A percentile compares a stretch with the other conserved stretches of the same genome.
Evolutionary conservation across 495 filamentous ascomycete genomes (phyloP).

Genomic region (Hamigera avellanea): DNA sequence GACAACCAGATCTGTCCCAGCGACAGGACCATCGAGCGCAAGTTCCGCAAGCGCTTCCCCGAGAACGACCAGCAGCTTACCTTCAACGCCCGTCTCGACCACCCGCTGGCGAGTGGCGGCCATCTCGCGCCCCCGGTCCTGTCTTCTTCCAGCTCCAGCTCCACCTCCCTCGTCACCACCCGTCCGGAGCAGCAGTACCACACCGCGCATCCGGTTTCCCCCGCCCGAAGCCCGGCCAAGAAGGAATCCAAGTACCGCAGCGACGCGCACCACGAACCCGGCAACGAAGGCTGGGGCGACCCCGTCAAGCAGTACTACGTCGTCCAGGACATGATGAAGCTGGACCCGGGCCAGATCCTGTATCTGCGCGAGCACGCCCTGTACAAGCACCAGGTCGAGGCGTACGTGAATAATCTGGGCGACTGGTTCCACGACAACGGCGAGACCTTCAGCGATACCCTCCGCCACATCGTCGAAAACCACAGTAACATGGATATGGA

Average conservation of each 20-base stretch:
- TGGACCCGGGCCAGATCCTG: constrained; percentile 46
- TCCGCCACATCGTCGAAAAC: constrained; percentile 33
- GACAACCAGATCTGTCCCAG: constrained; percentile 47
- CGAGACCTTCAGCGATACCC: constrained; percentile 44
- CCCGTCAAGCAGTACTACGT: constrained; percentile 52
- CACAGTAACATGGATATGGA: constrained; percentile 13
- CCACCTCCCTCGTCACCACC: constrained; percentile 1
- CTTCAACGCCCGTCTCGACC: constrained; percentile 44
- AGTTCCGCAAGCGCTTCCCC: constrained; percentile 43
- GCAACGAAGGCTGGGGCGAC: constrained; percentile 46
- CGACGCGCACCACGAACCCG: constrained; percentile 27
- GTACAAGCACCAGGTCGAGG: constrained; percentile 42
- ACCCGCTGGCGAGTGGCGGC: constrained; percentile 17
- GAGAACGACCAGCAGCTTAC: constrained; percentile 34
- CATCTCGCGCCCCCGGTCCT: not conserved
- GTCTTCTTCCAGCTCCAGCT: too few relatives aligned
- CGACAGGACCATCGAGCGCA: constrained; percentile 46
- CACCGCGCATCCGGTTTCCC: constrained; percentile 7
- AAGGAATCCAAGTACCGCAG: constrained; percentile 19
- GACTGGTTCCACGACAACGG: constrained; percentile 57
- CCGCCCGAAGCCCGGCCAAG: constrained; percentile 4
- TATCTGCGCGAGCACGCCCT: constrained; percentile 42
- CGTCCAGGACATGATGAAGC: constrained; percentile 55
- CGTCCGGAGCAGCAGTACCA: constrained; percentile 18
- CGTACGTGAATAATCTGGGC: constrained; percentile 36